Evolutionary conservation across 2,329 filamentous ascomycete genomes (phyloP).

Genomic region (Diaporthe destruens): DNA sequence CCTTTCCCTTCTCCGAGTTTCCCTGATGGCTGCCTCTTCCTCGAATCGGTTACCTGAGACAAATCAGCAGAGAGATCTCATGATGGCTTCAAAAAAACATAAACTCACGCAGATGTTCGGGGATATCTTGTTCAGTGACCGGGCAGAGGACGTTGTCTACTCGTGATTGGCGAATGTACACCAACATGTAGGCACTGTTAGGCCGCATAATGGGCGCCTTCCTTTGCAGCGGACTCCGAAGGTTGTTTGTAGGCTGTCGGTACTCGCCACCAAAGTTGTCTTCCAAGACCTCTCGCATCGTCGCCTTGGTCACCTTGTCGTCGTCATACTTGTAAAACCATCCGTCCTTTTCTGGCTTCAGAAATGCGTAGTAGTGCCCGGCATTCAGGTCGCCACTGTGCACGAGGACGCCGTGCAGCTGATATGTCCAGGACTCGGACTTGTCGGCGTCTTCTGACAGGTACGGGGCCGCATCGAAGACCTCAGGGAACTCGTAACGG

Average conservation of each 20-base stretch:
- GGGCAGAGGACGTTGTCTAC: constrained; percentile 85
- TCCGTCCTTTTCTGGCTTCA: constrained; percentile 93
- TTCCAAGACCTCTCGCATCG: constrained; percentile 89
- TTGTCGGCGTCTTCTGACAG: constrained; percentile 87
- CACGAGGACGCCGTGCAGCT: constrained; percentile 93
- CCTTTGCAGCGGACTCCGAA: constrained; percentile 64
- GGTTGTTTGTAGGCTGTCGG: constrained; percentile 60
- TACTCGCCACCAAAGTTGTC: constrained; percentile 98
- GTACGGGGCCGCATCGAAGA: constrained; percentile 87
- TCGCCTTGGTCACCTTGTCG: constrained; percentile 95
- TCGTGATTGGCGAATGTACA: constrained; percentile 91
- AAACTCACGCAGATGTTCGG: constrained; percentile 79
- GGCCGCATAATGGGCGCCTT: constrained; percentile 72
- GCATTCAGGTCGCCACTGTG: constrained; percentile 97
- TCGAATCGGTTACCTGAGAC: constrained; percentile 76
- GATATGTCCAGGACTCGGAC: constrained; percentile 91
- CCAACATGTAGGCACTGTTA: constrained; percentile 97
- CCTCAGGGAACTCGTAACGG: constrained; percentile 88
- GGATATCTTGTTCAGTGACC: constrained; percentile 83
- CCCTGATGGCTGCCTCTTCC: constrained; percentile 82
- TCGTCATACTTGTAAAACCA: constrained; percentile 98
- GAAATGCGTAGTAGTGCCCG: constrained; percentile 97
- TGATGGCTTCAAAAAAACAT: background rate
- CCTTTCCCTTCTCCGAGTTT: constrained; percentile 85
- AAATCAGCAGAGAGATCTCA: constrained; percentile 36